Percentiles rank a stretch among this genome's conserved stretches.
Conservation (phyloP, 257 asterid genomes). For the Forsythia viridissima region DNA sequence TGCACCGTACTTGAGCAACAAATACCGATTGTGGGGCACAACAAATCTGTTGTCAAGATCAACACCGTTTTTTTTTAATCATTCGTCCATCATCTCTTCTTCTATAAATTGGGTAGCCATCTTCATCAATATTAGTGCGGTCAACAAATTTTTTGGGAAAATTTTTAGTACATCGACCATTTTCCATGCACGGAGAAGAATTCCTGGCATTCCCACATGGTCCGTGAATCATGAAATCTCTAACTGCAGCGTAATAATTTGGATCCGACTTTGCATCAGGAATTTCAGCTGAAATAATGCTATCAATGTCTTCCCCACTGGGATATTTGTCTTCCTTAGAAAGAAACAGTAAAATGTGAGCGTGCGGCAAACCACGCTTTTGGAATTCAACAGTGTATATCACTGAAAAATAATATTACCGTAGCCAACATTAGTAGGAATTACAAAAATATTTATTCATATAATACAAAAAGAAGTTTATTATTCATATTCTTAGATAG, state of each 20-base stretch:
- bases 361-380: neutral
- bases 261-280: neutral
- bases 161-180: neutral
- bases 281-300: neutral
- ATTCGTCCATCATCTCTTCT: neutral
- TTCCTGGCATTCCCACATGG: neutral
- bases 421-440: no score
- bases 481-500: neutral
- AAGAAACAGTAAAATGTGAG: neutral
- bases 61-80: neutral
- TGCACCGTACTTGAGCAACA: neutral
- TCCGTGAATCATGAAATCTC: neutral
- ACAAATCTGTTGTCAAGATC: neutral
- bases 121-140: neutral
- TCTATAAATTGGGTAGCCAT: neutral
- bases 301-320: neutral
- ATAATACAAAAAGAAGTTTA: neutral
- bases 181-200: neutral
- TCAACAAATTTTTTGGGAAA: neutral
- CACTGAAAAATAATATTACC: neutral
- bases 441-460: neutral
- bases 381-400: neutral
- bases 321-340: no score
- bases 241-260: neutral
- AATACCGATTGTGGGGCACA: neutral